Conservation (phyloP, 495 filamentous ascomycete species). For the Apiosordaria backusii region DNA sequence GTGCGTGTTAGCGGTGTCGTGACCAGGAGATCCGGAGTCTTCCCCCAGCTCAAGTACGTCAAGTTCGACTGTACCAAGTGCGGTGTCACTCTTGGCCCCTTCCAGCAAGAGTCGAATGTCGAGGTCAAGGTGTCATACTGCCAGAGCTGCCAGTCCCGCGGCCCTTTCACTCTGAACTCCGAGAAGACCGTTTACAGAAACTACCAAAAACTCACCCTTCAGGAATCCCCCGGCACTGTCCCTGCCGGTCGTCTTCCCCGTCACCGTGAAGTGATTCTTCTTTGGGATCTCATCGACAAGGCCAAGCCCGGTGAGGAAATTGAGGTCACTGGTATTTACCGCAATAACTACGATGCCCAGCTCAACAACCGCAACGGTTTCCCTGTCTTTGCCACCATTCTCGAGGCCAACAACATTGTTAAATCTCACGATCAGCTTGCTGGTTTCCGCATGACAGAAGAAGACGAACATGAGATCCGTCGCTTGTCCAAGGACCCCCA, state of each 20-base stretch:
- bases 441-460: slow-evolving; percentile 92
- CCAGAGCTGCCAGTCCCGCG: slow-evolving; percentile 93
- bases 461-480: slow-evolving; percentile 92
- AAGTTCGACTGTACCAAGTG: slow-evolving; percentile 97
- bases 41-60: slow-evolving; percentile 96
- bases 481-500: slow-evolving; percentile 81
- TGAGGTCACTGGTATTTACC: slow-evolving; percentile 94
- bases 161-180: slow-evolving; percentile 92
- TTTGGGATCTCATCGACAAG: slow-evolving; percentile 95
- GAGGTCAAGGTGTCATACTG: slow-evolving; percentile 97
- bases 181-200: slow-evolving; percentile 99
- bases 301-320: slow-evolving; percentile 98
- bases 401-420: slow-evolving; percentile 95
- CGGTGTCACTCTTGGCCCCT: slow-evolving; percentile 85
- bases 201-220: slow-evolving; percentile 95
- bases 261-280: slow-evolving; percentile 90
- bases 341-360: slow-evolving; percentile 96
- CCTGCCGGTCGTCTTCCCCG: slow-evolving; percentile 93
- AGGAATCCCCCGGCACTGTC: slow-evolving; percentile 96
- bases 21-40: slow-evolving; percentile 93
- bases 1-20: slow-evolving; percentile 94
- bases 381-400: slow-evolving; percentile 95
- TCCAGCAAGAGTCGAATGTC: slow-evolving; percentile 92
- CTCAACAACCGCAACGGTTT: slow-evolving; percentile 99
- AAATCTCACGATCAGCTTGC: slow-evolving; percentile 98